phyloP scores from a whole-genome alignment of 192 early-diverging fungal species.

The Dissophora ornata region DNA sequence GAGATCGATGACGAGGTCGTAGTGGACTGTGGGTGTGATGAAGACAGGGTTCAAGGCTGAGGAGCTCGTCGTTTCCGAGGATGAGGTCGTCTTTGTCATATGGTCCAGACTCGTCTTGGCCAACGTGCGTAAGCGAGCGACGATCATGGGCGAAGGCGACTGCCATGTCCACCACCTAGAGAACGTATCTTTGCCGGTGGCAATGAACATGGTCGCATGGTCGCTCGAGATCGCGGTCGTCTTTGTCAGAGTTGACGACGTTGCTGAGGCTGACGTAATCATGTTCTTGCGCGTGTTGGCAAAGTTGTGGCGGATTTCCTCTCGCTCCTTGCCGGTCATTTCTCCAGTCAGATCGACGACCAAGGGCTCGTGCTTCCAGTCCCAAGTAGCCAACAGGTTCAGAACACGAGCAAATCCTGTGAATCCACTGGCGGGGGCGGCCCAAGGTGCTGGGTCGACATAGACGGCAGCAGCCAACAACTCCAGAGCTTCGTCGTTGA shows the following conservation, averaged over 20 bases:
- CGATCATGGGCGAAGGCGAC: conserved; percentile 67
- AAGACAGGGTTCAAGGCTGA: conserved; percentile 73
- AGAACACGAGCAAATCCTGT: conserved; percentile 84
- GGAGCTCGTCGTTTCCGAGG: conserved; percentile 30
- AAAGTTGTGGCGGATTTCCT: conserved; percentile 66
- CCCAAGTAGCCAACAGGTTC: conserved; percentile 76
- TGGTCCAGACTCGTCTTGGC: conserved; percentile 68
- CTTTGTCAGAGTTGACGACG: conserved; percentile 14
- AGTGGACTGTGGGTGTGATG: conserved; percentile 82
- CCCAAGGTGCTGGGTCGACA: conserved; percentile 68
- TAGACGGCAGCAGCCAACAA: conserved; percentile 79
- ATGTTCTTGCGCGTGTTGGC: conserved; percentile 60
- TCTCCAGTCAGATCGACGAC: conserved; percentile 83
- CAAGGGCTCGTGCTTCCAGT: conserved; percentile 81
- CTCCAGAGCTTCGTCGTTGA: conserved; percentile 85
- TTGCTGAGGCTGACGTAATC: conserved; percentile 14
- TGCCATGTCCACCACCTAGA: conserved; percentile 69
- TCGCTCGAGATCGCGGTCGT: conserved; percentile 43
- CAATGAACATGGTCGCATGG: conserved; percentile 72
- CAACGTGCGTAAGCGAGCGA: conserved; percentile 71
- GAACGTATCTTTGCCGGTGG: conserved; percentile 69
- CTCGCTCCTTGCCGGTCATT: conserved; percentile 58
- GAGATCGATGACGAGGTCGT: conserved; percentile 81
- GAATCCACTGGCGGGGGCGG: conserved; percentile 70
- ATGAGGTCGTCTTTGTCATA: conserved; percentile 30